These are phyloP conservation scores for Platismatia glauca DNA, from an alignment of 495 filamentous ascomycete genomes.

Conservation along the genomic window DNA sequence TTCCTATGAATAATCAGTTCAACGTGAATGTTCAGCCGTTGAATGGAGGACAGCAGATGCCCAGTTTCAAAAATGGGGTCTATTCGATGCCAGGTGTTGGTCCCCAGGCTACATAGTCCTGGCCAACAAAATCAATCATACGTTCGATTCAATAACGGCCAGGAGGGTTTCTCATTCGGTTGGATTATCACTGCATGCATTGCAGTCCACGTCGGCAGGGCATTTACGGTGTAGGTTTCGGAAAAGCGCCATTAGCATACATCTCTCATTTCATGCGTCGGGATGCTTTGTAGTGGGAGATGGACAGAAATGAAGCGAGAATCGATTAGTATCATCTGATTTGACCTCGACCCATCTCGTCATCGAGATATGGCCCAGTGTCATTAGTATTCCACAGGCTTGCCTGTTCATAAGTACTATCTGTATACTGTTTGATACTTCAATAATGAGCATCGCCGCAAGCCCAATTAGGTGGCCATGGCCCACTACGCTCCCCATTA, in stretches of 20 bases:
- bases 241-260: constrained; percentile 2
- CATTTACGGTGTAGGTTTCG: neutral
- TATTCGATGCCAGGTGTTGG: constrained; percentile 20
- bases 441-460: no score
- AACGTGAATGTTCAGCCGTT: constrained; percentile 17
- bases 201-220: neutral
- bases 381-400: no score
- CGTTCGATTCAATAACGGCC: neutral
- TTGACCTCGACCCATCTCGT: neutral
- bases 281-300: neutral
- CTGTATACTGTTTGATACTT: no score
- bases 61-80: constrained; percentile 23
- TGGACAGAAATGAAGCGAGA: neutral
- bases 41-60: constrained; percentile 23
- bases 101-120: constrained; percentile 11
- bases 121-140: neutral
- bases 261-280: neutral
- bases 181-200: constrained; percentile 4
- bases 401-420: no score
- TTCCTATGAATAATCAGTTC: constrained; percentile 24
- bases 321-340: neutral
- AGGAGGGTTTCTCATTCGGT: neutral
- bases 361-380: neutral
- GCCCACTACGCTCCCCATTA: no score
- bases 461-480: no score